phyloP scores from a whole-genome alignment of 176 grass and related monocot species.

The Cymbopogon citratus region DNA sequence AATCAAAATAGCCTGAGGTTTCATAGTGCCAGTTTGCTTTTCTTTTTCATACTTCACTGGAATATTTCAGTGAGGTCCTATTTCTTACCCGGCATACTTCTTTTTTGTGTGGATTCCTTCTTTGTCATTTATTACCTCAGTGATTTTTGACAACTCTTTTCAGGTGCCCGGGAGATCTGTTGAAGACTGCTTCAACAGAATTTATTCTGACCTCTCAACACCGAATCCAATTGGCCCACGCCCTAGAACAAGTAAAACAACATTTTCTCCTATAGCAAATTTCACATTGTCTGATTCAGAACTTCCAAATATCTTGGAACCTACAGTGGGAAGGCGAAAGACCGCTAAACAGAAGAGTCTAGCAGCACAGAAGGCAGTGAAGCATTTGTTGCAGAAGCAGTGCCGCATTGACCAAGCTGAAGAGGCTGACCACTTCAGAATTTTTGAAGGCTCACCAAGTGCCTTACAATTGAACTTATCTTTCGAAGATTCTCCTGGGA shows the following conservation, averaged over 20 bases:
- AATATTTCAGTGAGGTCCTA: neutral
- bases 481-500: conserved; percentile 42
- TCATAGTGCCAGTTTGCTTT: neutral
- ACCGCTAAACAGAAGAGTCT: too few relatives aligned
- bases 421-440: conserved; percentile 71
- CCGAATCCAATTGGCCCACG: too few relatives aligned
- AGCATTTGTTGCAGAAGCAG: too few relatives aligned
- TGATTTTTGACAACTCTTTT: neutral
- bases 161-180: neutral
- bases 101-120: too few relatives aligned
- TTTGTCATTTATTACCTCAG: too few relatives aligned
- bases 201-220: too few relatives aligned
- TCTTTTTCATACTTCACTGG: conserved; percentile 1
- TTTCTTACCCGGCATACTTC: too few relatives aligned
- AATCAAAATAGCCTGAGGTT: neutral
- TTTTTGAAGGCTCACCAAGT: conserved; percentile 70
- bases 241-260: too few relatives aligned
- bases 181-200: neutral
- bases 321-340: too few relatives aligned
- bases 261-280: too few relatives aligned
- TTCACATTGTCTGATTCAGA: too few relatives aligned
- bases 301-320: too few relatives aligned
- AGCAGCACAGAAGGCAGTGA: neutral
- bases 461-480: conserved; percentile 33
- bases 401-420: conserved; percentile 34